Evolutionary conservation across 306 rosid species (phyloP).

Genomic region (Adenanthera pavonina): DNA sequence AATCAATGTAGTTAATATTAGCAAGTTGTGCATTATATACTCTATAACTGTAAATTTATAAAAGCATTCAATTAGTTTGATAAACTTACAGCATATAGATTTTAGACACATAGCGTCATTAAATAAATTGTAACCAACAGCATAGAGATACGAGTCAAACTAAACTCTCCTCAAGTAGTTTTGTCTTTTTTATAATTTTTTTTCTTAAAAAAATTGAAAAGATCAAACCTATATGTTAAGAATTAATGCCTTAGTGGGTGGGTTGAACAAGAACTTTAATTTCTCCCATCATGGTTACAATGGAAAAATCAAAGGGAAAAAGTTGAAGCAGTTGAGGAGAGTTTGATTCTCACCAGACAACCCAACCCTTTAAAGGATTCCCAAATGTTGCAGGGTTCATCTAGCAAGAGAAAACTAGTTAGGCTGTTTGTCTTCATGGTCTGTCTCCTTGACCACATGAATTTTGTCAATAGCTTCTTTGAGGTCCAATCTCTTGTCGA

Average conservation of each 20-base stretch:
- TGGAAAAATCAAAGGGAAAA: background rate
- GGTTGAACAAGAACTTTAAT: background rate
- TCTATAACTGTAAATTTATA: background rate
- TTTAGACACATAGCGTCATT: background rate
- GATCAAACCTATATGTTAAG: background rate
- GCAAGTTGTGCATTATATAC: background rate
- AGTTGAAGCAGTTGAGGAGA: constrained; percentile 25
- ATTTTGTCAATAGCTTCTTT: constrained; percentile 66
- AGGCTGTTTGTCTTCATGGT: background rate
- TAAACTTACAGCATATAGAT: background rate
- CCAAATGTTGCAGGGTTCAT: constrained; percentile 39
- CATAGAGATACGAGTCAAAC: background rate
- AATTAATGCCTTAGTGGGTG: background rate
- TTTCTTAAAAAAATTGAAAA: background rate
- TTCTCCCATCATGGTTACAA: background rate
- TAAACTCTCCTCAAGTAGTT: background rate
- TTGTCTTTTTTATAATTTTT: background rate
- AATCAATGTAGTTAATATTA: background rate
- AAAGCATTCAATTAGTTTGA: background rate
- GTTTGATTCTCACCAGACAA: constrained; percentile 41
- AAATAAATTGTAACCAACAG: background rate
- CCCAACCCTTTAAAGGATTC: constrained; percentile 40
- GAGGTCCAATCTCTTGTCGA: constrained; percentile 72
- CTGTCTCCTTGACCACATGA: constrained; percentile 59
- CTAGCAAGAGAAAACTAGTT: constrained; percentile 23